Evolutionary conservation across 1,139 yeast species (phyloP).

Genomic region (Yamadazyma dushanensis): DNA sequence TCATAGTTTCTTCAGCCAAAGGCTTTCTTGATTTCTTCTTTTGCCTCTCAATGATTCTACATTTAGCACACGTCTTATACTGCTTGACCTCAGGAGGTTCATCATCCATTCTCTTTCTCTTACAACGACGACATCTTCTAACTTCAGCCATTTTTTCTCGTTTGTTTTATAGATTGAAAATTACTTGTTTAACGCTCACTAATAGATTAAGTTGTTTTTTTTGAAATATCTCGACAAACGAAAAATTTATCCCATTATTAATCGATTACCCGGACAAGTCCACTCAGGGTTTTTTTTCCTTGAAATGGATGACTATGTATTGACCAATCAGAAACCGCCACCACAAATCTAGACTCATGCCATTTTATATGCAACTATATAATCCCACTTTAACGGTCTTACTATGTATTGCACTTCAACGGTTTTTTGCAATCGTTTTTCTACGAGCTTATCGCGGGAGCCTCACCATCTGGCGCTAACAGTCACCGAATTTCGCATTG

Average conservation of each 20-base stretch:
- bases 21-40: slow-evolving; percentile 49
- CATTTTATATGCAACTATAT: too few relatives aligned
- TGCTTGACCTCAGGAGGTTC: slow-evolving; percentile 61
- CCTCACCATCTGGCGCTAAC: too few relatives aligned
- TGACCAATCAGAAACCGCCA: too few relatives aligned
- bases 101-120: slow-evolving; percentile 56
- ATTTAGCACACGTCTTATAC: slow-evolving; percentile 60
- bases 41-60: slow-evolving; percentile 55
- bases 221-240: not conserved
- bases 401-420: too few relatives aligned
- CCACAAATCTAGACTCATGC: too few relatives aligned
- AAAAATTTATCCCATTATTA: slow-evolving; percentile 2
- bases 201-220: not conserved
- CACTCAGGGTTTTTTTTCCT: not conserved
- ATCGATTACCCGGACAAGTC: slow-evolving; percentile 1
- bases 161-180: too few relatives aligned
- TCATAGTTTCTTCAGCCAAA: slow-evolving; percentile 50
- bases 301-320: too few relatives aligned
- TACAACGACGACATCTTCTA: slow-evolving; percentile 60
- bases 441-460: too few relatives aligned
- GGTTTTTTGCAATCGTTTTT: too few relatives aligned
- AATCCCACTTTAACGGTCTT: too few relatives aligned
- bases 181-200: not conserved
- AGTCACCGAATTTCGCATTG: too few relatives aligned
- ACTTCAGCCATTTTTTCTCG: slow-evolving; percentile 28